Evolutionary conservation across 140 eudicot species (phyloP).

Genomic region (Ambrosia hybrid): DNA sequence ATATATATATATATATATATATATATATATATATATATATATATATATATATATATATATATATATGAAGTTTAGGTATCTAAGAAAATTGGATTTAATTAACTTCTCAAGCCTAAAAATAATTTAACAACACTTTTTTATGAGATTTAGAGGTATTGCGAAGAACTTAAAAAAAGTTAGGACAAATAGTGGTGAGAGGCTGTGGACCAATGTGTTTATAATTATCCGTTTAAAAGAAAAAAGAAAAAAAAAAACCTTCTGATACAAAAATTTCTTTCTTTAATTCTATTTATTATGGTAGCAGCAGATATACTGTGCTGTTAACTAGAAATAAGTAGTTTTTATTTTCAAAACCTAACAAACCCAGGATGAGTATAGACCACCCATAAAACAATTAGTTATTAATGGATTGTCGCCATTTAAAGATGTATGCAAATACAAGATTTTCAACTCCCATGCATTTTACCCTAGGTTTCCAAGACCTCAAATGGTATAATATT

Average conservation of each 20-base stretch:
- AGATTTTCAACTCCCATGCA: neutral
- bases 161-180: neutral
- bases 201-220: neutral
- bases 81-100: no score
- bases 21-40: no score
- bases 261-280: conserved; percentile 8
- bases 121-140: neutral
- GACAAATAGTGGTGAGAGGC: neutral
- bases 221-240: neutral
- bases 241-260: neutral
- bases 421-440: neutral
- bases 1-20: no score
- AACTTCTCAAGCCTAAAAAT: neutral
- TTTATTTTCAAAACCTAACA: conserved; percentile 29
- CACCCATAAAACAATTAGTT: conserved; percentile 16
- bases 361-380: conserved; percentile 14
- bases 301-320: conserved; percentile 15
- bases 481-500: neutral
- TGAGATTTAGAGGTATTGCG: neutral
- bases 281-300: conserved; percentile 31
- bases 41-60: no score
- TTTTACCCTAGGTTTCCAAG: neutral
- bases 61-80: neutral
- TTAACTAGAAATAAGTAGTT: conserved; percentile 7
- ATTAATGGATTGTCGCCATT: conserved; percentile 15